Conservation (phyloP, 495 filamentous ascomycete species). For the Annulohypoxylon moriforme region DNA sequence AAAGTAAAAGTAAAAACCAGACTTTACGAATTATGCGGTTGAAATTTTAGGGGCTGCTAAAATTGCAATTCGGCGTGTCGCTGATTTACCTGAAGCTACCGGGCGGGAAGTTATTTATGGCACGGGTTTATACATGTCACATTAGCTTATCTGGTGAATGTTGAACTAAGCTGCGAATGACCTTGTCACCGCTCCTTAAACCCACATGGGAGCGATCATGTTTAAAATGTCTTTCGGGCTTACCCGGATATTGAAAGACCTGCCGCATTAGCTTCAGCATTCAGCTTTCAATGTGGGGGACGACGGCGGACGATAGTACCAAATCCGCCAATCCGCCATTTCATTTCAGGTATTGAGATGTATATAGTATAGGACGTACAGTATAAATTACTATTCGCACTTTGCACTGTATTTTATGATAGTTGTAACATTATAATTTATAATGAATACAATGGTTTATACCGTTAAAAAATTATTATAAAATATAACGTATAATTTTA, state of each 20-base stretch:
- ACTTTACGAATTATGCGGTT: too few relatives aligned
- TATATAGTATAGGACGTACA: too few relatives aligned
- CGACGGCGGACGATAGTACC: background rate
- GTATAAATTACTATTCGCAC: too few relatives aligned
- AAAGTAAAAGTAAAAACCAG: background rate
- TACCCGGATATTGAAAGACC: background rate
- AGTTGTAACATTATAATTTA: too few relatives aligned
- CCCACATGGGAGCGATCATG: conserved; percentile 1
- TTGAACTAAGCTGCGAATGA: background rate
- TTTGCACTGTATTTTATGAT: too few relatives aligned
- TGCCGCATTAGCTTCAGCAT: conserved; percentile 3
- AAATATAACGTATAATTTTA: too few relatives aligned
- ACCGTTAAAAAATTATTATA: too few relatives aligned
- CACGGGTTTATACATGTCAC: background rate
- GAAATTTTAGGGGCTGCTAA: background rate
- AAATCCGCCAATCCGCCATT: too few relatives aligned
- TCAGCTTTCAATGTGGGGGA: background rate
- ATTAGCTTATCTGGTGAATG: background rate
- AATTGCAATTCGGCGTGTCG: background rate
- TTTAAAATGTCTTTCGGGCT: background rate
- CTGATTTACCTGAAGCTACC: background rate
- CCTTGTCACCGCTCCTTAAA: conserved; percentile 1
- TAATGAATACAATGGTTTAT: too few relatives aligned
- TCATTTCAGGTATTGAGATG: too few relatives aligned
- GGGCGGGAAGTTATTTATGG: background rate